phyloP scores from a whole-genome alignment of 805 yeast genomes.

The Wickerhamomyces canadensis region DNA sequence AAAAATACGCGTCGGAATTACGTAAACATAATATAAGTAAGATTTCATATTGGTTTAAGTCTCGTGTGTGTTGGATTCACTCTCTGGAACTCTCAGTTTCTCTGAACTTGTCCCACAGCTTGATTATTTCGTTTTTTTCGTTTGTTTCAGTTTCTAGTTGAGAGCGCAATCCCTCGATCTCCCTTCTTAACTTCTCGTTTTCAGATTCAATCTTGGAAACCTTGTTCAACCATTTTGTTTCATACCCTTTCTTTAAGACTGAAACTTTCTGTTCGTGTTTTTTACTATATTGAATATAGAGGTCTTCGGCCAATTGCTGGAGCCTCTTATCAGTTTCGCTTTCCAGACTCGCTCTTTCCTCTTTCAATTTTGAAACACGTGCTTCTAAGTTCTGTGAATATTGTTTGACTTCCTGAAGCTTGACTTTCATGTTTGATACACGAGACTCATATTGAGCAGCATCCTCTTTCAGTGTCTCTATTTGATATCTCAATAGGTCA shows the following conservation, averaged over 20 bases:
- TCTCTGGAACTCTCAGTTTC: slow-evolving; percentile 9
- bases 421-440: slow-evolving; percentile 15
- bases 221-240: slow-evolving; percentile 44
- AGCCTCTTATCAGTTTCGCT: slow-evolving; percentile 47
- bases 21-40: too few relatives aligned
- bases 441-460: slow-evolving; percentile 20
- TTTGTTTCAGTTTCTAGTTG: slow-evolving; percentile 44
- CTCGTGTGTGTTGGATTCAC: too few relatives aligned
- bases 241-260: slow-evolving; percentile 53
- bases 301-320: slow-evolving; percentile 60
- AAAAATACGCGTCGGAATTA: too few relatives aligned
- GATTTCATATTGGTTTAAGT: too few relatives aligned
- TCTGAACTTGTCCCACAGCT: slow-evolving; percentile 37
- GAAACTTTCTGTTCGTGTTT: slow-evolving; percentile 72
- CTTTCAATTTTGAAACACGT: slow-evolving; percentile 25
- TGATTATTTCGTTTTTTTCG: slow-evolving; percentile 55
- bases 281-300: slow-evolving; percentile 67
- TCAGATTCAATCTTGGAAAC: slow-evolving; percentile 37
- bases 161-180: slow-evolving; percentile 44
- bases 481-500: slow-evolving; percentile 21
- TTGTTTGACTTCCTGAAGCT: slow-evolving; percentile 16
- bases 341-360: slow-evolving; percentile 35
- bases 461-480: slow-evolving; percentile 21
- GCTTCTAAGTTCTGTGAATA: slow-evolving; percentile 19
- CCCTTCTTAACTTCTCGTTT: slow-evolving; percentile 41